Evolutionary conservation across 495 filamentous ascomycete genomes (phyloP), one percentile per base, ranked within the genome.

Genomic region (Cudoniella acicularis): DNA sequence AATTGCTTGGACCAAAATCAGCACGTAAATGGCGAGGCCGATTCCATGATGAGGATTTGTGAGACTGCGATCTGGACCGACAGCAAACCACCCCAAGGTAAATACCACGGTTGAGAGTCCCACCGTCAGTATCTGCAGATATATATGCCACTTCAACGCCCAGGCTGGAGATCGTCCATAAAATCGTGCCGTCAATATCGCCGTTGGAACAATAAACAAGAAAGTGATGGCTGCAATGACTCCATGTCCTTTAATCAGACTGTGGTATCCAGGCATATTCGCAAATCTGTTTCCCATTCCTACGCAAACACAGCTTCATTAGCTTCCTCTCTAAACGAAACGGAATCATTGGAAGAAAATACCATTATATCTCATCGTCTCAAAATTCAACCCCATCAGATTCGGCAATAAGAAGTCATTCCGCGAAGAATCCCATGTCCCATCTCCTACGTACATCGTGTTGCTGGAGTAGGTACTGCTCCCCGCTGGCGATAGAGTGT

Each of bases 351-450:
- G 17, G 23, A 11, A 51, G 10, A 22, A 83, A 23, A 66, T 73
- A 94, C 92, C 92, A 84, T 96, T 96, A 73, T 95, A 96, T 72
- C 81, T 84, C 87, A 91, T 96, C n/a, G 91, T 96, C 53, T 87
- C 90, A 72, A 92, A 91, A 71, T 96, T 96, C 16, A 95, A 69
- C 1, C 91, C 92, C 69, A 88, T 79, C 40, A 96, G 72, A 73
- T 94, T 94, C 22, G 92, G 92, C 47, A 96, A 73, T 49, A 96
- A 79, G 72, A 96, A 96, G 9, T 86, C 88, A 72, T 96, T 92
- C 71, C 87, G 83, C 58, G 80, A 75, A 22, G 82, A 81, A 65
- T 96, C 90, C 92, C 92, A 96, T 25, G 92, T 96, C 25, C 92
- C 92, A 76, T 96, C 92, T 58, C 92, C 92, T 17, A 96, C 92